Evolutionary conservation across 768 basidiomycete genomes (phyloP).

Genomic region (Candolleomyces aberdarensis): DNA sequence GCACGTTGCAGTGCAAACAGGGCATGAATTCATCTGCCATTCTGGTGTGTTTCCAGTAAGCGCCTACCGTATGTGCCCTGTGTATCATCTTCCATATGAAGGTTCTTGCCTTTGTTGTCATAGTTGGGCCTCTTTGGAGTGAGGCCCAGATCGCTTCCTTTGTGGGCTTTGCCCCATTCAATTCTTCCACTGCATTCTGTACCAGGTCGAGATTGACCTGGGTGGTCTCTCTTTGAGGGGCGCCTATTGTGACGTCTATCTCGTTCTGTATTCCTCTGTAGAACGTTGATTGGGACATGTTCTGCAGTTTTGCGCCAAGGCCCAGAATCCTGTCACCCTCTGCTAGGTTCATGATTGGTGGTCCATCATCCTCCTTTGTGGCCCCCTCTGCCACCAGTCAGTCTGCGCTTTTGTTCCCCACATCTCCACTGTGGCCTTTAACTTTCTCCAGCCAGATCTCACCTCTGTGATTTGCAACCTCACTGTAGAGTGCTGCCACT

Average conservation of each 20-base stretch:
- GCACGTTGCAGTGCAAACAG: constrained; percentile 2
- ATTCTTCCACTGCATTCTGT: neutral
- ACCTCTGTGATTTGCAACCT: neutral
- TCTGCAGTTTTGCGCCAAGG: neutral
- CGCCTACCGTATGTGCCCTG: constrained; percentile 18
- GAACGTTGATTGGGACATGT: neutral
- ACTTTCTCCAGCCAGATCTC: neutral
- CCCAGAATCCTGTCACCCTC: neutral
- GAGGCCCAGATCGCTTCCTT: neutral
- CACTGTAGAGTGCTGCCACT: neutral
- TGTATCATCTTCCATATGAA: constrained; percentile 24
- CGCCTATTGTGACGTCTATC: neutral
- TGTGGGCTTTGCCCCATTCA: neutral
- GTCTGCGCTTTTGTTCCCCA: neutral
- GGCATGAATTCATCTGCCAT: constrained; percentile 10
- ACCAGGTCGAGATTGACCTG: neutral
- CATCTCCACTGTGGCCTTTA: neutral
- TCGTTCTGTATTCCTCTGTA: neutral
- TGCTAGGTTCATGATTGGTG: neutral
- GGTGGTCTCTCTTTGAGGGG: neutral
- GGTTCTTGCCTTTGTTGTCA: constrained; percentile 1
- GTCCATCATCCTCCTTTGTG: neutral
- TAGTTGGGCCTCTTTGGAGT: neutral
- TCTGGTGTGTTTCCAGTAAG: constrained; percentile 23
- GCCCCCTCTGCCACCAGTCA: neutral